These are phyloP conservation scores for Diaporthe capsici DNA, from an alignment of 2,329 filamentous ascomycete genomes.

Conservation along the genomic window DNA sequence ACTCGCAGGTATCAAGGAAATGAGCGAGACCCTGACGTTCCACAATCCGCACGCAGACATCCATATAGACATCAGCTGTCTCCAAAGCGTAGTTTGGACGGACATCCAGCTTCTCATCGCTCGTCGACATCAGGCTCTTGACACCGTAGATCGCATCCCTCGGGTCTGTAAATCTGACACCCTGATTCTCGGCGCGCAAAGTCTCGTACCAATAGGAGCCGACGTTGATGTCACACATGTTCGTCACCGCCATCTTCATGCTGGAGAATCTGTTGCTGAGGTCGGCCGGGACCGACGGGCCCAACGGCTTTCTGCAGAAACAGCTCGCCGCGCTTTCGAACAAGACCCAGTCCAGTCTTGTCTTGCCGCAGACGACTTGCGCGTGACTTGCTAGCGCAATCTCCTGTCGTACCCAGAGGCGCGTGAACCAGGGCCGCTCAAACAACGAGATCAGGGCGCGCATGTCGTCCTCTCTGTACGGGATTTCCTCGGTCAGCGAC, in stretches of 20 bases:
- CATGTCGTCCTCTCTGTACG: neutral
- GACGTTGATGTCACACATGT: neutral
- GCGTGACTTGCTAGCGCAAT: neutral
- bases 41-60: conserved; percentile 12
- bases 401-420: conserved; percentile 10
- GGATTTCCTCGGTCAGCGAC: neutral
- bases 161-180: neutral
- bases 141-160: neutral
- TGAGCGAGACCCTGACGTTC: neutral
- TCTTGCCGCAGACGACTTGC: neutral
- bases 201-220: neutral
- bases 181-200: neutral
- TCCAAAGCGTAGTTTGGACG: neutral
- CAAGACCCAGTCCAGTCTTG: neutral
- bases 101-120: neutral
- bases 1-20: neutral
- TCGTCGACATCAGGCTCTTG: neutral
- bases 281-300: neutral
- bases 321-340: neutral
- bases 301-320: neutral
- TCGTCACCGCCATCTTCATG: neutral
- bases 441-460: neutral
- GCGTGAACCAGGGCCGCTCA: conserved; percentile 1
- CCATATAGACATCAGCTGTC: neutral
- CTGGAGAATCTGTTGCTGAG: neutral